Evolutionary conservation across 2,329 filamentous ascomycete species (phyloP).

Genomic region (Amphichorda felina): DNA sequence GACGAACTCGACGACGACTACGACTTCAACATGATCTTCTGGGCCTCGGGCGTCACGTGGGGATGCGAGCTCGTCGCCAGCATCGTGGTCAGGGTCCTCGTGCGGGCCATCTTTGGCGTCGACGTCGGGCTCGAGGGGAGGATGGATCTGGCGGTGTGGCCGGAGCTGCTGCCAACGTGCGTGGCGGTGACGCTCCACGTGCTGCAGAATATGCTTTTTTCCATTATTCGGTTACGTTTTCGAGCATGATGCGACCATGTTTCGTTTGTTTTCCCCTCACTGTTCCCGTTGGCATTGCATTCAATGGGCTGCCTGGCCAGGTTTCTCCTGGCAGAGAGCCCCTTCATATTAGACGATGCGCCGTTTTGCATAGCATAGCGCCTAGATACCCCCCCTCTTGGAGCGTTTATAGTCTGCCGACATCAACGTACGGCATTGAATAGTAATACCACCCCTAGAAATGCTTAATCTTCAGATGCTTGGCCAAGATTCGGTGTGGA

Average conservation of each 20-base stretch:
- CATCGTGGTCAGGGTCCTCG: slow-evolving; percentile 44
- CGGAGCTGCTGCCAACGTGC: slow-evolving; percentile 53
- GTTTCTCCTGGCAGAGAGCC: too few relatives aligned
- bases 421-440: too few relatives aligned
- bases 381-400: neutral
- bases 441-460: too few relatives aligned
- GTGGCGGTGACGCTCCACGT: slow-evolving; percentile 57
- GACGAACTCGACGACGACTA: slow-evolving; percentile 36
- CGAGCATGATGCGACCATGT: slow-evolving; percentile 8
- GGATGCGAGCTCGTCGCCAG: slow-evolving; percentile 53
- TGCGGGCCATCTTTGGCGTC: slow-evolving; percentile 46
- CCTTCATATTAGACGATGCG: neutral
- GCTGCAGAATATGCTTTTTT: slow-evolving; percentile 62
- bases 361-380: neutral
- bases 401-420: too few relatives aligned
- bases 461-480: too few relatives aligned
- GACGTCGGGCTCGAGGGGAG: slow-evolving; percentile 54
- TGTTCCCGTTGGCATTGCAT: neutral
- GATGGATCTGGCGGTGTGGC: slow-evolving; percentile 53
- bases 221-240: slow-evolving; percentile 54
- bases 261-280: neutral
- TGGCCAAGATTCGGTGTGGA: too few relatives aligned
- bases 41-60: slow-evolving; percentile 53
- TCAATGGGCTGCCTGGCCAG: neutral
- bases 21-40: slow-evolving; percentile 52